These are phyloP conservation scores for Hyphopichia pseudoburtonii DNA, from an alignment of 1,139 yeast genomes.

Conservation along the genomic window DNA sequence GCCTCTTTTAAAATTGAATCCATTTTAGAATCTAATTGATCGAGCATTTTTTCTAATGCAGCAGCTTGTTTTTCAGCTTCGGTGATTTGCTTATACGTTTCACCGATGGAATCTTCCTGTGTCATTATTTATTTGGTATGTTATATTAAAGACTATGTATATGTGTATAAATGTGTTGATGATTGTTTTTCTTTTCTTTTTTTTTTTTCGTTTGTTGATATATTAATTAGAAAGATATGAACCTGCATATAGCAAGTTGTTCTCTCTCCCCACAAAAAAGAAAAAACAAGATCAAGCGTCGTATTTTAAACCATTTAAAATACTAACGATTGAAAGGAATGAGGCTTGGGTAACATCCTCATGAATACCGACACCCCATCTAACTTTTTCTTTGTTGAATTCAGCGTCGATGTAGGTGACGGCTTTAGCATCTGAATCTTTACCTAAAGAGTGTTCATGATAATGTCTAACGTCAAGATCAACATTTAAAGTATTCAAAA, in stretches of 20 bases:
- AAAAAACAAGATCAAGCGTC: too few species aligned
- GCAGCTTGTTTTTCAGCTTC: constrained; percentile 48
- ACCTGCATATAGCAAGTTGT: neutral
- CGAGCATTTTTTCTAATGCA: constrained; percentile 43
- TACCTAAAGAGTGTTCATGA: constrained; percentile 90
- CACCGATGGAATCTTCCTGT: constrained; percentile 23
- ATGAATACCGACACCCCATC: constrained; percentile 95
- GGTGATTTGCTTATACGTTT: constrained; percentile 39
- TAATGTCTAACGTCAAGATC: constrained; percentile 75
- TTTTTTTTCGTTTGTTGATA: neutral
- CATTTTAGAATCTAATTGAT: constrained; percentile 43
- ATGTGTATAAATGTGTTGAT: neutral
- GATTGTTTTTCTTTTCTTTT: neutral
- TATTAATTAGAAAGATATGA: too few species aligned
- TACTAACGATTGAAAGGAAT: constrained; percentile 73
- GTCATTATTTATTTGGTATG: neutral
- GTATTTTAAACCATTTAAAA: constrained; percentile 54
- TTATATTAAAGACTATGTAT: neutral
- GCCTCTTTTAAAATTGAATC: constrained; percentile 45
- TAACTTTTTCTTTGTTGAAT: constrained; percentile 47
- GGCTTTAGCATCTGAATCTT: constrained; percentile 82
- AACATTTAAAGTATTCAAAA: constrained; percentile 57
- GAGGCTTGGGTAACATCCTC: constrained; percentile 93
- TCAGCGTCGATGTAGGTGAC: constrained; percentile 80
- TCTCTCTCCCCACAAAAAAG: too few species aligned